A percentile compares a stretch with the other conserved stretches of the same genome.
phyloP scores from a whole-genome alignment of 768 basidiomycete species.

The Lentinula raphanica region DNA sequence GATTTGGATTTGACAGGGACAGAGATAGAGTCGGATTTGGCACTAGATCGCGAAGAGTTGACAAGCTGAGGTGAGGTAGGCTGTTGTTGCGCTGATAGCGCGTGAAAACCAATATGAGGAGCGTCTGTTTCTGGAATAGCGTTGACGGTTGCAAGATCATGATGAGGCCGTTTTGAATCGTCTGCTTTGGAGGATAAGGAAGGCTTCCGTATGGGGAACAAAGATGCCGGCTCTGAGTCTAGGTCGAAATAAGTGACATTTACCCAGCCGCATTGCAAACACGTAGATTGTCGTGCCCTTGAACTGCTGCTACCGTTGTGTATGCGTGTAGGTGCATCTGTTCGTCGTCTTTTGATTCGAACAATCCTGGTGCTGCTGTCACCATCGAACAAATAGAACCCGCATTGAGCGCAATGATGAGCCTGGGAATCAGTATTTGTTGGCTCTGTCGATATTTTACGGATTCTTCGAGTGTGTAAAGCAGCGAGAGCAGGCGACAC shows the following conservation, averaged over 20 bases:
- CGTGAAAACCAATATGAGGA: not conserved
- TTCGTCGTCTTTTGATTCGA: conserved; percentile 19
- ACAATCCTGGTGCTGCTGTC: conserved; percentile 30
- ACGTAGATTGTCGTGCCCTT: conserved; percentile 15
- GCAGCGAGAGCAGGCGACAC: conserved; percentile 58
- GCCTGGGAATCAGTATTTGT: conserved; percentile 15
- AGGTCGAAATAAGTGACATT: conserved; percentile 5
- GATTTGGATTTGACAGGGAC: conserved; percentile 19
- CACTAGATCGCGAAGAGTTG: not conserved
- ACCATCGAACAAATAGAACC: conserved; percentile 39
- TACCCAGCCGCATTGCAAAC: conserved; percentile 16
- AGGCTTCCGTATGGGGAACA: conserved; percentile 13
- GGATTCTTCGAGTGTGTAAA: conserved; percentile 45
- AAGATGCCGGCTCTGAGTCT: conserved; percentile 10
- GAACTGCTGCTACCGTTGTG: conserved; percentile 9
- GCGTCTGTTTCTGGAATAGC: conserved; percentile 4
- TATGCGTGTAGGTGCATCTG: conserved; percentile 3
- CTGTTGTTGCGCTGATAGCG: not conserved
- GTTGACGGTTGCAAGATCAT: conserved; percentile 5
- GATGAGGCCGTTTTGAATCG: not conserved
- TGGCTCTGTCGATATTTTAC: conserved; percentile 16
- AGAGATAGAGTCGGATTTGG: not conserved
- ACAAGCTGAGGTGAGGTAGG: not conserved
- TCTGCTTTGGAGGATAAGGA: not conserved
- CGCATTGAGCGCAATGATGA: conserved; percentile 47